Evolutionary conservation across 2,329 filamentous ascomycete genomes (phyloP), one percentile per base, ranked within the genome.

Genomic region (Penicillium italicum): DNA sequence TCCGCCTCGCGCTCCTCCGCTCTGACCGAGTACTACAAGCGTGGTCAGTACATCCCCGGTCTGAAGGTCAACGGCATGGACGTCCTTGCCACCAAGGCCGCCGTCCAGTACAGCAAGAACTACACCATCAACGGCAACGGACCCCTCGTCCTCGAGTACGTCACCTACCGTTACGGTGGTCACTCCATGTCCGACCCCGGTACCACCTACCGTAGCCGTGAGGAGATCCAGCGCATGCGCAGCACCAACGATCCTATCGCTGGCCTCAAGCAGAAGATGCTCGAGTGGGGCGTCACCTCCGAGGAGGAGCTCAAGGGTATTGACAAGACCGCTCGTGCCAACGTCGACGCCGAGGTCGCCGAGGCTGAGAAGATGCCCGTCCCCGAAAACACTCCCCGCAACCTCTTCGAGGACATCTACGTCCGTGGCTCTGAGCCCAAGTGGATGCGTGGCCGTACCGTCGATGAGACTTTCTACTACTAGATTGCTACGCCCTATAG

Each of bases 21-120:
- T 69, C 80, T 97, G 74, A 97, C 94, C 76, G 94, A 99, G 78
- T 99, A 99, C 87, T 97, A 99, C 86, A 97, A 97, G 88, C 93
- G 94, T 80, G 94, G 94, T 66, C 94, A 99, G 81, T 99, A 97
- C 83, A 99, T 99, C 67, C 93, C 94, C 56, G 94, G 94, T 81
- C 86, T 99, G 70, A 99, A 99, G 85, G 91, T 99, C 77, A 99
- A 99, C 80, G 94, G 91, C 73, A 99, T 99, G 94, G 94, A 99
- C 75, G 91, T 96, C 69, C 89, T 99, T 61, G 93, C 94, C 62
- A 93, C 97, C 76, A 96, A 96, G 85, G 91, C 93, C 50, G 94
- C 94, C 63, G 91, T 96, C 70, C 82, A 93, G 79, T 92, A 96
- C 81, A 91, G 88, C 73, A 96, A 94, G 82, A 84, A 96, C 73